Base-by-base conservation (phyloP, 1,139 yeast genomes). In the Debaryomyces udenii region DNA sequence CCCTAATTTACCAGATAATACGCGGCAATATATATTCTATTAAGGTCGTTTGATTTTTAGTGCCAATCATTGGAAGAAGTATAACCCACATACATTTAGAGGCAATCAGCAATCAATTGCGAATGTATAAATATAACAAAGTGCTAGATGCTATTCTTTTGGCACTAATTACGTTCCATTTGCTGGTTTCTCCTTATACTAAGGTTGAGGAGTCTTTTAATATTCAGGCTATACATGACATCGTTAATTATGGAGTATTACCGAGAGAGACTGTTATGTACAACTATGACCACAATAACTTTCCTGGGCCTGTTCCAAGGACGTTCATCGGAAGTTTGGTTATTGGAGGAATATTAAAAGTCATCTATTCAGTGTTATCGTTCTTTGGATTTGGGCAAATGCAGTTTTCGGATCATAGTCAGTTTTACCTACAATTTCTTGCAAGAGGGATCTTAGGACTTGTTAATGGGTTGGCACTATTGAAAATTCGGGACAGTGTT, bases 201-300 rank as follows among this genome's bases (percentile, higher is more conserved):
- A 91, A 93, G 61, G 97, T 93, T 1, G 98, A 93, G 58, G 99
- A 93, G 59, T 87, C 96, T 27, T 93, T 93, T 70, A 88, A 85
- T 53, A 70, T 88, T 35, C 98, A 93, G 55, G 98, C 98, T 0
- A 71, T 88, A 31, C 93, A 90, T 57, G 98, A 93, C 56, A 73
- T 91, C 37, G 52, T 88, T 41, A 75, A 76, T 48, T 75, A 80
- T 55, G 96, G 96, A 0, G 49, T 75, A 0, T 55, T 48, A 33
- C 68, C 70, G 2, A 61, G 61, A 22, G 71, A 70, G 41, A 43
- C 71, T 1, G 53, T 74, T 4, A 41, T 49, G 26, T 56, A 57
- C 9, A 52, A 68, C 43, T 93, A 78, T 57, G 98, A 93, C 57
- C 98, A 91, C 59, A 49, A 72, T 7, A 62, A 70, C 40, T 91